A percentile compares a stretch with the other conserved stretches of the same genome.
These are phyloP conservation scores for Beauveria medogensis DNA, from an alignment of 2,329 filamentous ascomycete genomes.

Conservation along the genomic window DNA sequence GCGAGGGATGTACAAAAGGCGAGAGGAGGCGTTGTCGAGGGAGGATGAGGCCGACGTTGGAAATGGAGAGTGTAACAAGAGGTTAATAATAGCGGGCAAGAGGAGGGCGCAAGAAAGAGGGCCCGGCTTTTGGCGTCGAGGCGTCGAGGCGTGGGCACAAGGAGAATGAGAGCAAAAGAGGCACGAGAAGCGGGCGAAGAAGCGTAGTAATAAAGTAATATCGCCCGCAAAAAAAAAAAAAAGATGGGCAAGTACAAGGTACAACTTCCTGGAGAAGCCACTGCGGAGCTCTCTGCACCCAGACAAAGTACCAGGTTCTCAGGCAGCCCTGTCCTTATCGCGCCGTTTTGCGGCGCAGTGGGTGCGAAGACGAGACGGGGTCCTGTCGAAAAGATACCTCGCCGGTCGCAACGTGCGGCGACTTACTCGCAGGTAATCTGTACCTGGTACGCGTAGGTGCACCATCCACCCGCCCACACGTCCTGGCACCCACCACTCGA, in stretches of 20 bases:
- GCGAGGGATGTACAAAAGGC: neutral
- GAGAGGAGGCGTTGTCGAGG: neutral
- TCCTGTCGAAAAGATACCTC: neutral
- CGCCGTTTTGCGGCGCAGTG: too few relatives aligned
- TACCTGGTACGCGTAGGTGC: neutral
- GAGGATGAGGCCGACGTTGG: neutral
- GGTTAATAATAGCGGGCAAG: neutral
- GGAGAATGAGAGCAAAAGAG: neutral
- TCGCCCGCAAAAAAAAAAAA: too few relatives aligned
- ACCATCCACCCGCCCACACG: slow-evolving; percentile 2
- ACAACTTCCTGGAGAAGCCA: neutral
- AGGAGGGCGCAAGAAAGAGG: neutral
- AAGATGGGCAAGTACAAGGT: neutral
- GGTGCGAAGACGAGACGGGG: neutral
- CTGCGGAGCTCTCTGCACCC: neutral
- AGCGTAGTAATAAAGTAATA: too few relatives aligned
- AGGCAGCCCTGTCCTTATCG: neutral
- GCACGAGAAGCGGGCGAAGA: neutral
- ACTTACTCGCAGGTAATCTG: slow-evolving; percentile 1
- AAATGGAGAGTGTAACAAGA: neutral
- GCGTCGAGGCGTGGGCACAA: neutral
- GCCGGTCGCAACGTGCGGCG: too few relatives aligned
- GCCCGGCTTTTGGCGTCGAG: neutral
- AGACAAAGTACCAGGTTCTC: neutral
- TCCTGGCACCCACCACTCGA: neutral